Evolutionary conservation across 352 stramenopile species (phyloP).

Genomic region (Phytophthora rubi): DNA sequence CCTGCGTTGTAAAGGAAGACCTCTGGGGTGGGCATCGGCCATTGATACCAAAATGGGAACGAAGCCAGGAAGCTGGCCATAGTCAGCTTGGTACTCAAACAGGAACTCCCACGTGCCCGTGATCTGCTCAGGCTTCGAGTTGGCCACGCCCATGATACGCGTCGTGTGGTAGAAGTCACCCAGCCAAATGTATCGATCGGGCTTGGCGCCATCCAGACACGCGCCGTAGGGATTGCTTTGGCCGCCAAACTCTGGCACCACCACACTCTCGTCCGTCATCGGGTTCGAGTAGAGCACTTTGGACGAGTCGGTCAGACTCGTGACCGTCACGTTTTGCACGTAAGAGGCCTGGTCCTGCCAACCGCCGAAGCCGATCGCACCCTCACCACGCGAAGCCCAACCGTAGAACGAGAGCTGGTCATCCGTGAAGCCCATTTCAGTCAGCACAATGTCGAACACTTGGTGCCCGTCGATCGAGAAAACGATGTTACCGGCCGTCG

Average conservation of each 20-base stretch:
- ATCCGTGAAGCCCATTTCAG: neutral
- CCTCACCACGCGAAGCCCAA: constrained; percentile 21
- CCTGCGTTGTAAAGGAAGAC: constrained; percentile 37
- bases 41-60: constrained; percentile 32
- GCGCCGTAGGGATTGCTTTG: too few species aligned
- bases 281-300: constrained; percentile 34
- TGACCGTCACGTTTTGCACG: constrained; percentile 27
- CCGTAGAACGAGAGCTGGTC: constrained; percentile 23
- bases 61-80: constrained; percentile 28
- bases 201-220: constrained; percentile 21
- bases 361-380: constrained; percentile 33
- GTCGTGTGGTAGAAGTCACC: constrained; percentile 39
- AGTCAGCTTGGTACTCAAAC: constrained; percentile 21
- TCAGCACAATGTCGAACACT: neutral
- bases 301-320: constrained; percentile 23
- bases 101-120: constrained; percentile 33
- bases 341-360: constrained; percentile 35
- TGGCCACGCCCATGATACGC: constrained; percentile 31
- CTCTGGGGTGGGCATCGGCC: constrained; percentile 30
- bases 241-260: constrained; percentile 5
- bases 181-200: constrained; percentile 40
- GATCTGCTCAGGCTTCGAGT: constrained; percentile 32
- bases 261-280: constrained; percentile 30
- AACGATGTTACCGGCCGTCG: too few species aligned
- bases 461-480: too few species aligned